phyloP scores from a whole-genome alignment of 2,329 filamentous ascomycete species.

The Trichoderma guizhouense region DNA sequence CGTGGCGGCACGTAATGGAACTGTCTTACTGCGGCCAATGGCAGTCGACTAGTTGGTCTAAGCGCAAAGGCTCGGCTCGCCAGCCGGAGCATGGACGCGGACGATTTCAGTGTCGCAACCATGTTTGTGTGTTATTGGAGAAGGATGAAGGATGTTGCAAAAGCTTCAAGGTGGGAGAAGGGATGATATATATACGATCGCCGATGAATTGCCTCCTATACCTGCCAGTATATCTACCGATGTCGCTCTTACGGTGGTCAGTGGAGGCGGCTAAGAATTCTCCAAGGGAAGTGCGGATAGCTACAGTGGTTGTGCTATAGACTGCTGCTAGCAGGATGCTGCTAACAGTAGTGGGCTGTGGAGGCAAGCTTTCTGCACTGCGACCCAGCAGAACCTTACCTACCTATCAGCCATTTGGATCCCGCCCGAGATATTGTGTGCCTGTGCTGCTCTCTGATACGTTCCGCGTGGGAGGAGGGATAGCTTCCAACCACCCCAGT shows the following conservation, averaged over 20 bases:
- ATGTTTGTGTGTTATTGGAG: background rate
- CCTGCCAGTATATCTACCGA: background rate
- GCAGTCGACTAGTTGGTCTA: background rate
- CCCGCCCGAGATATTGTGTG: background rate
- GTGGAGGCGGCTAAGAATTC: conserved; percentile 3
- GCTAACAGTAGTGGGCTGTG: background rate
- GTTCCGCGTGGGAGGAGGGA: background rate
- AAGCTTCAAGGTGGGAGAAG: background rate
- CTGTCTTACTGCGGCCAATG: conserved; percentile 27
- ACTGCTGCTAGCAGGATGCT: background rate
- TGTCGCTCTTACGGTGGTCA: background rate
- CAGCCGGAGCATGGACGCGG: background rate
- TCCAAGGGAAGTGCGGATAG: background rate
- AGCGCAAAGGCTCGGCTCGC: background rate
- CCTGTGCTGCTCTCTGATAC: background rate
- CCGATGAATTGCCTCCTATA: background rate
- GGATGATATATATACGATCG: background rate
- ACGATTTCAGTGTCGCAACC: background rate
- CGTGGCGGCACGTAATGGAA: conserved; percentile 34
- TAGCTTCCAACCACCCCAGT: background rate
- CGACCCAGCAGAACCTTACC: background rate
- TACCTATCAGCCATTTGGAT: background rate
- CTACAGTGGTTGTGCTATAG: background rate
- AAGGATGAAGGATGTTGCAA: background rate
- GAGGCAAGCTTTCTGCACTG: background rate